These are phyloP conservation scores for Rhodotorula glutinis DNA, from an alignment of 1,284 basidiomycete species.

Conservation along the genomic window DNA sequence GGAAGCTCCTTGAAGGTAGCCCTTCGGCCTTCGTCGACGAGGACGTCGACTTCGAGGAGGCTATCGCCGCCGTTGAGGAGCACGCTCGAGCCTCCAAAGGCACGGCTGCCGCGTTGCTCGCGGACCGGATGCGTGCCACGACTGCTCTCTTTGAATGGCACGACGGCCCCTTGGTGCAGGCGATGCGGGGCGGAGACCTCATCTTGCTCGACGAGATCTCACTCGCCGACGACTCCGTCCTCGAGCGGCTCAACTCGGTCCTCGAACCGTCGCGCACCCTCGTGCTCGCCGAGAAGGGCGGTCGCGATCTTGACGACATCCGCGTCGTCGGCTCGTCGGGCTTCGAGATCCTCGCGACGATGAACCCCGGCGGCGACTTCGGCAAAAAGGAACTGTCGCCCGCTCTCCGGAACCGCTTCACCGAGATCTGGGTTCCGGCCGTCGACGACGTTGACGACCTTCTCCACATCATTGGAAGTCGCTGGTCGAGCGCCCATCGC, in stretches of 20 bases:
- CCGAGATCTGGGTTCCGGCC: slow-evolving; percentile 97
- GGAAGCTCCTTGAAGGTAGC: slow-evolving; percentile 35
- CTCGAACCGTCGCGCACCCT: slow-evolving; percentile 86
- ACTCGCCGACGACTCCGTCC: slow-evolving; percentile 94
- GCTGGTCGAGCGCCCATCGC: slow-evolving; percentile 60
- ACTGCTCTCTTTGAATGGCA: slow-evolving; percentile 93
- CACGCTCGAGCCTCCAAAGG: slow-evolving; percentile 9
- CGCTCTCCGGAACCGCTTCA: slow-evolving; percentile 95
- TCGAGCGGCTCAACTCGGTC: slow-evolving; percentile 95
- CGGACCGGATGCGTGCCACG: slow-evolving; percentile 52
- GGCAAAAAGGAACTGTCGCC: slow-evolving; percentile 99
- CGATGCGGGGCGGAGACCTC: slow-evolving; percentile 82
- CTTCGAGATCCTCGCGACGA: slow-evolving; percentile 94
- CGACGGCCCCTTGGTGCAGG: slow-evolving; percentile 88
- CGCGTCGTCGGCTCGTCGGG: slow-evolving; percentile 61
- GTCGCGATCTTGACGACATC: slow-evolving; percentile 66
- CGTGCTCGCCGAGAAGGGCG: slow-evolving; percentile 89
- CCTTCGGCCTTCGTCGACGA: slow-evolving; percentile 13
- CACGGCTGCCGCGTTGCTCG: slow-evolving; percentile 48
- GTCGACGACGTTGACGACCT: slow-evolving; percentile 75
- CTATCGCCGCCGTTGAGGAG: slow-evolving; percentile 30
- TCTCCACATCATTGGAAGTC: slow-evolving; percentile 69
- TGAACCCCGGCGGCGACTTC: slow-evolving; percentile 99
- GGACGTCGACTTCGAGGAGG: slow-evolving; percentile 30
- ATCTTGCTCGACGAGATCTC: slow-evolving; percentile 97